Percentiles rank a stretch among this genome's conserved stretches.
Conservation (phyloP, 805 yeast genomes). For the Cyberlindnera xylosilytica region DNA sequence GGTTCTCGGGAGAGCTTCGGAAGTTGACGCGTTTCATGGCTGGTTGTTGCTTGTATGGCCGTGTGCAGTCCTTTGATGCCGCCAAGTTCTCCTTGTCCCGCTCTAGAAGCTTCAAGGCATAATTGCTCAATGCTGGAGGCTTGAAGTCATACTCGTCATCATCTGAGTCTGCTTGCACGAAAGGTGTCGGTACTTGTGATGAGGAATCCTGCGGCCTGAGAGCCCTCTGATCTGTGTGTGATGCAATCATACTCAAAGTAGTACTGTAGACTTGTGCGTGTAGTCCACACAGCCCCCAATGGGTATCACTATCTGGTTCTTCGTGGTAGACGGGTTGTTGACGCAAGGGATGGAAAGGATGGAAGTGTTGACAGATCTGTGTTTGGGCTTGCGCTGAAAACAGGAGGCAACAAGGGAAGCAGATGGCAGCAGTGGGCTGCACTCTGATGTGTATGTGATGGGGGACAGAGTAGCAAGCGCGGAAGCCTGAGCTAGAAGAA, state of each 20-base stretch:
- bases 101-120: slow-evolving; percentile 50
- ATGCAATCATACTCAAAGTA: slow-evolving; percentile 1
- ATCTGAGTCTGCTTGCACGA: slow-evolving; percentile 24
- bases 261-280: neutral
- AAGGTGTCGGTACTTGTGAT: slow-evolving; percentile 11
- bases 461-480: neutral
- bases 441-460: neutral
- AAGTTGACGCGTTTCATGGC: slow-evolving; percentile 26
- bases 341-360: too few relatives aligned
- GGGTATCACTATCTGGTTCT: too few relatives aligned
- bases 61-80: slow-evolving; percentile 7
- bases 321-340: too few relatives aligned
- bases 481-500: neutral
- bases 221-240: slow-evolving; percentile 4
- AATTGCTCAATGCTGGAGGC: slow-evolving; percentile 60
- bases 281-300: too few relatives aligned
- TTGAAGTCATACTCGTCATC: slow-evolving; percentile 48
- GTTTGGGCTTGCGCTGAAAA: neutral
- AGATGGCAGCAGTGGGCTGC: neutral
- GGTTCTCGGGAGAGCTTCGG: slow-evolving; percentile 15
- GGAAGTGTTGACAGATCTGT: neutral
- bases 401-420: too few relatives aligned
- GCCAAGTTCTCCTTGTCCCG: slow-evolving; percentile 24
- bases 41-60: neutral
- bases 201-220: slow-evolving; percentile 3